Percentiles rank a stretch among this genome's conserved stretches.
Evolutionary conservation across 139 green algal genomes (phyloP).

Genomic region (Chlorella sp.): DNA sequence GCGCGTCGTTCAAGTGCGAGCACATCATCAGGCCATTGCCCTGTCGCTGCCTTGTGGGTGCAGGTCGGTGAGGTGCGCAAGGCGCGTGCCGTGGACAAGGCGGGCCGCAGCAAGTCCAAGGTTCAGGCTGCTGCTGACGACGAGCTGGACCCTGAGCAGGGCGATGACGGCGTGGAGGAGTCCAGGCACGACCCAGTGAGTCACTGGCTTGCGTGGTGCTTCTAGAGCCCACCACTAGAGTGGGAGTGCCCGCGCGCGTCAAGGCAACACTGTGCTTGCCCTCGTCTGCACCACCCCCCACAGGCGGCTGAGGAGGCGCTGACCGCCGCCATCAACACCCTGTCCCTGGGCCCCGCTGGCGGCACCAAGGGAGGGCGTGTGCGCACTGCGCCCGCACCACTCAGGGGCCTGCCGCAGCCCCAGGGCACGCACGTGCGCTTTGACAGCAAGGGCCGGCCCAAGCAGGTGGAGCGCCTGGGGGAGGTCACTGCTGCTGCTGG

Average conservation of each 20-base stretch:
- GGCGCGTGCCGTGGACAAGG: neutral
- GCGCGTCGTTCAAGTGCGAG: no score
- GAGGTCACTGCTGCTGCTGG: no score
- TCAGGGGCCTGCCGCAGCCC: neutral
- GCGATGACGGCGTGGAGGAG: no score
- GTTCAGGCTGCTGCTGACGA: neutral
- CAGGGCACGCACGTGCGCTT: slow-evolving; percentile 3
- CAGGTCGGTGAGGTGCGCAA: neutral
- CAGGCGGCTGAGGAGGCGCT: neutral
- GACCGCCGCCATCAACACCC: neutral
- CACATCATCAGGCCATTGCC: no score
- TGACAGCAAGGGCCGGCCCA: neutral
- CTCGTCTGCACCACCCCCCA: no score
- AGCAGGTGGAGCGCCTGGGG: neutral
- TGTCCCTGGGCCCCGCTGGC: neutral
- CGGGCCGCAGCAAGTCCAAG: neutral
- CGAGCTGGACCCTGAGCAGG: no score
- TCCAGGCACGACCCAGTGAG: no score
- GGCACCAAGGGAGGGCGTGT: neutral
- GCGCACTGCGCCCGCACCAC: neutral
- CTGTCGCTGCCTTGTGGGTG: no score
- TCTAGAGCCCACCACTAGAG: no score
- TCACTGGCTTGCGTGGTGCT: no score
- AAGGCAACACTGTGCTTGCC: no score
- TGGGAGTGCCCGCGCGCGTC: no score